A percentile compares a stretch with the other conserved stretches of the same genome.
Conservation (phyloP, 1,284 basidiomycete genomes). For the Pholiota adiposa region DNA sequence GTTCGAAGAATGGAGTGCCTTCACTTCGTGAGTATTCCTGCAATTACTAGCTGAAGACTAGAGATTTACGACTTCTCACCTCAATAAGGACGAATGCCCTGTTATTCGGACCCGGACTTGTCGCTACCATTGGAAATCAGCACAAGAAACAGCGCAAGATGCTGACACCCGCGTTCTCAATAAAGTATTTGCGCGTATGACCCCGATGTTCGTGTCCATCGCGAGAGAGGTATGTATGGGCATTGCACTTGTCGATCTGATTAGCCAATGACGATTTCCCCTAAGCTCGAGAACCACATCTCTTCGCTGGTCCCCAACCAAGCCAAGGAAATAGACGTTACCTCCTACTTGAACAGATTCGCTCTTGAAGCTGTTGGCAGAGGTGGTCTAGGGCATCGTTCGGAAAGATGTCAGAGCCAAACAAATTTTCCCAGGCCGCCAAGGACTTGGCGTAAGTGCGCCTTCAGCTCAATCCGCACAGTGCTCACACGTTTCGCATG, state of each 20-base stretch:
- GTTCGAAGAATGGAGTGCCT: constrained; percentile 68
- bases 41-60: constrained; percentile 39
- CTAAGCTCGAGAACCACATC: not conserved
- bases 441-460: constrained; percentile 4
- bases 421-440: not conserved
- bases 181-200: constrained; percentile 42
- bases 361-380: constrained; percentile 36
- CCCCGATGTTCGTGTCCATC: constrained; percentile 26
- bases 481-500: not conserved
- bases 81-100: not conserved
- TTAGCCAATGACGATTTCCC: not conserved
- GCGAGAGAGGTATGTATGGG: constrained; percentile 24
- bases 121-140: constrained; percentile 19
- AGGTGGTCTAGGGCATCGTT: constrained; percentile 40
- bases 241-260: not conserved
- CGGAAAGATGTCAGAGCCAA: constrained; percentile 37
- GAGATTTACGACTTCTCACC: not conserved
- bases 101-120: constrained; percentile 2
- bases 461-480: not conserved
- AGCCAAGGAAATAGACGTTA: constrained; percentile 18
- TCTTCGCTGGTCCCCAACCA: not conserved
- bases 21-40: constrained; percentile 68
- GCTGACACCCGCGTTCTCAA: constrained; percentile 49
- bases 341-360: constrained; percentile 22
- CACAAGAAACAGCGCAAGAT: constrained; percentile 47